Evolutionary conservation across 2,329 filamentous ascomycete genomes (phyloP), one percentile per base, ranked within the genome.

Genomic region (Cladosporium phlei): DNA sequence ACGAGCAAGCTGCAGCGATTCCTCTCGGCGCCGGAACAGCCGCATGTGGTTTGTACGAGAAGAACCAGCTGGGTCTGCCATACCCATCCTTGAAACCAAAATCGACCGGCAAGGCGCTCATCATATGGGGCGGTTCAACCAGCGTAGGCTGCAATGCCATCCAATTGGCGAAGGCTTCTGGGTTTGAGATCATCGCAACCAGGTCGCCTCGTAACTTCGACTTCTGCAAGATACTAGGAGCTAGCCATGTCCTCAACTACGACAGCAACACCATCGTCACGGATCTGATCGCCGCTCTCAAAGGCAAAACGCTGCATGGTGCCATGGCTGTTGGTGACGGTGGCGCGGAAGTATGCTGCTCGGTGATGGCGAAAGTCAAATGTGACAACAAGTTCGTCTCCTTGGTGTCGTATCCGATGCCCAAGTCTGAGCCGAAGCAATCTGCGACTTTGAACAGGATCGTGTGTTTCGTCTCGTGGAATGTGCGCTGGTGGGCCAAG

Each of bases 101-200:
- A 11, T 37, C 50, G 7, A 46, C 40, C 5, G 44, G 45, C 8
- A 60, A 64, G 20, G 64, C 66, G 3, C 61, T 79, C 28, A 58
- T 79, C 24, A 57, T 78, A 40, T 79, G 76, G 75, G 75, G 76
- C 17, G 76, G 73, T 1, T 68, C 68, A 8, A 73, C 73, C 11
- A 76, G 72, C 17, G 76, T 79, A 1, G 77, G 76, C 8, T 66
- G 73, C 43, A 74, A 68, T 49, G 63, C 66, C 0, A 59, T 78
- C 14, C 72, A 79, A 51, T 50, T 77, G 8, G 76, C 69, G 4
- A 70, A 73, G 0, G 70, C 27, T 9, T 39, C 37, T 24, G 37
- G 37, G 21, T 39, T 39, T 10, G 7, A 29, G 4, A 22, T 39
- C 14, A 19, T 39, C n/a, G 19, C 37, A 4, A 39, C 37, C 10